Percentiles rank a stretch among this genome's conserved stretches.
Conservation (phyloP, 768 basidiomycete species). For the Mycena sanguinolenta region DNA sequence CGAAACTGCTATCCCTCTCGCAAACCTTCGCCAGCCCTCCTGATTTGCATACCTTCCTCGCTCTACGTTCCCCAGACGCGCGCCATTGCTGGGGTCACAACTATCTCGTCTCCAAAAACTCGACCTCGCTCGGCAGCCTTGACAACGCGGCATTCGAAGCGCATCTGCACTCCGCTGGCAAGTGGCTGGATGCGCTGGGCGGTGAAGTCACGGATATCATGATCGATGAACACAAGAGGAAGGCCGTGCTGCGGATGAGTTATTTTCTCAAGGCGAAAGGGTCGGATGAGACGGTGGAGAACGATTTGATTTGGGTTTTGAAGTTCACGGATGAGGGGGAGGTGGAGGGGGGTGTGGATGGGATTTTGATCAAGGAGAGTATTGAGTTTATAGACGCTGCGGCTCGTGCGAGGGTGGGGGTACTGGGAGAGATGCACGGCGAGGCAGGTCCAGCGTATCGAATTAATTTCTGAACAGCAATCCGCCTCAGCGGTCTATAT, state of each 20-base stretch:
- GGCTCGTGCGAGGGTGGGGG: background rate
- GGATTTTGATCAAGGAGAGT: slow-evolving; percentile 11
- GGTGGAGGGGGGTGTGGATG: slow-evolving; percentile 1
- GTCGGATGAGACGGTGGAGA: slow-evolving; percentile 7
- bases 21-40: too few relatives aligned
- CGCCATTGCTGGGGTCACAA: slow-evolving; percentile 11
- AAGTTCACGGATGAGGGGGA: slow-evolving; percentile 9
- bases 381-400: slow-evolving; percentile 3
- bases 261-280: slow-evolving; percentile 5
- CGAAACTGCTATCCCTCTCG: too few relatives aligned
- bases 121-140: background rate
- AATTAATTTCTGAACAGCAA: too few relatives aligned
- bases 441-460: background rate
- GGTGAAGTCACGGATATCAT: slow-evolving; percentile 8
- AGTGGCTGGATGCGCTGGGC: background rate
- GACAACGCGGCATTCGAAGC: background rate
- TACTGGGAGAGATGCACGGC: background rate
- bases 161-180: background rate
- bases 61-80: too few relatives aligned
- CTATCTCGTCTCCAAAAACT: slow-evolving; percentile 8
- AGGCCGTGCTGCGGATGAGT: slow-evolving; percentile 4
- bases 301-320: slow-evolving; percentile 8
- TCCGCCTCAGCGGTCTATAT: too few relatives aligned
- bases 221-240: slow-evolving; percentile 1
- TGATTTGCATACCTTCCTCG: too few relatives aligned